These are phyloP conservation scores for sunflower (Helianthus annuus) DNA, from an alignment of 129 eudicot genomes.

Conservation along the genomic window HanXRQr2.0-SUNRISE NC_035435.2:16036456-16036955, in stretches of 20 bases:
- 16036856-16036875: background rate
- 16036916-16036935: background rate
- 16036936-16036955: background rate
- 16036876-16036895: background rate
- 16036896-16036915: background rate
- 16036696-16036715: slow-evolving; percentile 5
- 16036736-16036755: background rate
- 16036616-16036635: slow-evolving; percentile 8
- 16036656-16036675: background rate
- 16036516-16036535: background rate
- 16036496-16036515: slow-evolving; percentile 10
- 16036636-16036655: background rate
- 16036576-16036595: slow-evolving; percentile 16
- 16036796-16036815: background rate
- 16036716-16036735: background rate
- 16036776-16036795: background rate
- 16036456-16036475: background rate
- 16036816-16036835: background rate
- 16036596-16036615: slow-evolving; percentile 23
- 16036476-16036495: background rate
- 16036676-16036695: background rate
- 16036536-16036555: background rate
- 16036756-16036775: background rate
- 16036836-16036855: background rate
- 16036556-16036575: background rate